Conservation (phyloP, 2,329 filamentous ascomycete genomes). For the Alternaria gaisen region DNA sequence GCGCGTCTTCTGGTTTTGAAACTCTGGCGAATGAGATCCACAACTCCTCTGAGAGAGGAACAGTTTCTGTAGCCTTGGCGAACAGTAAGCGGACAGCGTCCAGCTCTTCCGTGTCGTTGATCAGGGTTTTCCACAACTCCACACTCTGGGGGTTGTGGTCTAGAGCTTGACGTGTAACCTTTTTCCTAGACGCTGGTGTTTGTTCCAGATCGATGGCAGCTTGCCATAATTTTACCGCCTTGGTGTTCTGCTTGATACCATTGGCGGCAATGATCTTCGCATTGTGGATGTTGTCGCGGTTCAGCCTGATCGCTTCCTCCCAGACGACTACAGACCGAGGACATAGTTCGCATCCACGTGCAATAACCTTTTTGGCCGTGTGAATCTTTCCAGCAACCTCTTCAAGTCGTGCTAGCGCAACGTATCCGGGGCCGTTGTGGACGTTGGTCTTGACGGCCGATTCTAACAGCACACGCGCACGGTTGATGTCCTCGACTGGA, state of each 20-base stretch:
- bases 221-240: slow-evolving; percentile 89
- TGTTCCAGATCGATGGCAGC: slow-evolving; percentile 94
- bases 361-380: slow-evolving; percentile 86
- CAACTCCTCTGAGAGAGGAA: slow-evolving; percentile 90
- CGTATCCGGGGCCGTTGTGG: slow-evolving; percentile 93
- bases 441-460: slow-evolving; percentile 98
- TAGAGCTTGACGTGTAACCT: slow-evolving; percentile 88
- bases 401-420: slow-evolving; percentile 90
- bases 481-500: slow-evolving; percentile 87
- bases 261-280: slow-evolving; percentile 95
- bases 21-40: slow-evolving; percentile 94
- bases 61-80: slow-evolving; percentile 94
- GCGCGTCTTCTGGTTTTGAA: slow-evolving; percentile 89
- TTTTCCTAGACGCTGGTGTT: slow-evolving; percentile 84
- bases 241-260: slow-evolving; percentile 89
- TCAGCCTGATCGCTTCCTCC: slow-evolving; percentile 94
- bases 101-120: slow-evolving; percentile 91
- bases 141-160: slow-evolving; percentile 95
- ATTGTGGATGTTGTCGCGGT: slow-evolving; percentile 78
- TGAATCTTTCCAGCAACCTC: slow-evolving; percentile 92
- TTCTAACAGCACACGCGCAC: slow-evolving; percentile 89
- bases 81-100: slow-evolving; percentile 88
- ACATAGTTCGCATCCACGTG: slow-evolving; percentile 86
- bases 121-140: slow-evolving; percentile 96
- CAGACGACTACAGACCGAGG: slow-evolving; percentile 95